A percentile compares a stretch with the other conserved stretches of the same genome.
Conservation (phyloP, 2,329 filamentous ascomycete species). For the Sporothrix humicola region DNA sequence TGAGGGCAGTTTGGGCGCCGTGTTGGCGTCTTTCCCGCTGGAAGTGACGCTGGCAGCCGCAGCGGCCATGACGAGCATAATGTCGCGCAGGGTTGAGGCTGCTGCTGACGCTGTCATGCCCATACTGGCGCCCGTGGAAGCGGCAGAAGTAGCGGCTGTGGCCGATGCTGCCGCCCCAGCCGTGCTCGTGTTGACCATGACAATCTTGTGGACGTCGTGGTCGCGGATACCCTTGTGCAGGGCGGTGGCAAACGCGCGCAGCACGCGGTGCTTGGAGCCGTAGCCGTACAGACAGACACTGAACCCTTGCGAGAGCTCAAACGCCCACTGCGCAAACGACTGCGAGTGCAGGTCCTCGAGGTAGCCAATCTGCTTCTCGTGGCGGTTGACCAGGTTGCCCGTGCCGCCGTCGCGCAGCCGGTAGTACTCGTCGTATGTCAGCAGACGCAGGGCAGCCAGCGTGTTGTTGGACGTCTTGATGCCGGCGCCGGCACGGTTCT, state of each 20-base stretch:
- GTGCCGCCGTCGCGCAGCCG: constrained; percentile 65
- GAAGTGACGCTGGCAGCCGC: constrained; percentile 54
- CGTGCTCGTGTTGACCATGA: constrained; percentile 84
- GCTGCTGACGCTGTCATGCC: constrained; percentile 31
- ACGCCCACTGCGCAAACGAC: constrained; percentile 89
- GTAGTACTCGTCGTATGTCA: constrained; percentile 94
- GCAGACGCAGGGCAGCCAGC: constrained; percentile 72
- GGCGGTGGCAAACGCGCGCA: constrained; percentile 76
- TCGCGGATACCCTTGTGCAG: constrained; percentile 56
- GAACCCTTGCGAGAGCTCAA: constrained; percentile 86
- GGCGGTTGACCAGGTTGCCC: constrained; percentile 58
- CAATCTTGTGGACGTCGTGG: constrained; percentile 61
- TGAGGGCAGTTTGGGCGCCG: constrained; percentile 54
- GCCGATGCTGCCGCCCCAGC: constrained; percentile 43
- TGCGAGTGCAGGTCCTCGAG: constrained; percentile 76
- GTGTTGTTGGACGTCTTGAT: constrained; percentile 85
- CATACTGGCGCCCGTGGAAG: constrained; percentile 37
- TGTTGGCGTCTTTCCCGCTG: background rate
- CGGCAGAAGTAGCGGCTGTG: constrained; percentile 59
- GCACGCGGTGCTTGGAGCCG: constrained; percentile 81
- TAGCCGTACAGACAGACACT: constrained; percentile 91
- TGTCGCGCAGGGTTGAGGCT: constrained; percentile 65
- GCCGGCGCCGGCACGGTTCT: constrained; percentile 79
- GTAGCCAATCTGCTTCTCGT: constrained; percentile 71
- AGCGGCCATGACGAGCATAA: constrained; percentile 70